Evolutionary conservation across 2,329 filamentous ascomycete species (phyloP).

Genomic region (Didymella pinodella): DNA sequence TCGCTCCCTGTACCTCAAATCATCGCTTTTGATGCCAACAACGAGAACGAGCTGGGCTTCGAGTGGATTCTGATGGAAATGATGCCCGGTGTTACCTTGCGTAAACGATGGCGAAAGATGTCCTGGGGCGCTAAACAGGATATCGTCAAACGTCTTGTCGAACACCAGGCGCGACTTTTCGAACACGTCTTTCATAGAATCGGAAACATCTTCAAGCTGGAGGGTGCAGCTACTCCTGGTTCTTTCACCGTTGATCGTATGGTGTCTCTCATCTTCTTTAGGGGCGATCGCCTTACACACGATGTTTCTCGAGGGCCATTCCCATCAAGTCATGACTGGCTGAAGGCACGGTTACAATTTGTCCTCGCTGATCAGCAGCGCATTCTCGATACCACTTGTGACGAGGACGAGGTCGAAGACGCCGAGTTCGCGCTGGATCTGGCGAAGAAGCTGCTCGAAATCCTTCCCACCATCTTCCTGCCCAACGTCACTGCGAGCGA

Average conservation of each 20-base stretch:
- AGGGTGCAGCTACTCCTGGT: too few species aligned
- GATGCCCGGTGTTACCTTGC: conserved; percentile 4
- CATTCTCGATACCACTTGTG: conserved; percentile 1
- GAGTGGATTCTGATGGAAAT: conserved; percentile 19
- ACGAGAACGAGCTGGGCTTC: conserved; percentile 14
- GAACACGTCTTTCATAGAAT: conserved; percentile 1
- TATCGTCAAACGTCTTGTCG: conserved; percentile 1
- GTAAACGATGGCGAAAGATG: conserved; percentile 14
- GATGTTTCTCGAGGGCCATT: conserved; percentile 8
- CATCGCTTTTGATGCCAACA: conserved; percentile 3
- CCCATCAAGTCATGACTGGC: conserved; percentile 8
- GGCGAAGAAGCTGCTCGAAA: conserved; percentile 3
- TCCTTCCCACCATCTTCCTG: conserved; percentile 16
- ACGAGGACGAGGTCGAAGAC: conserved; percentile 24
- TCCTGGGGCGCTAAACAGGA: conserved; percentile 12
- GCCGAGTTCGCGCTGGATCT: conserved; percentile 10
- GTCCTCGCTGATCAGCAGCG: conserved; percentile 8
- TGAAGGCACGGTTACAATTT: conserved; percentile 4
- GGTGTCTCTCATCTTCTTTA: conserved; percentile 2
- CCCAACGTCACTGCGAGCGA: not conserved
- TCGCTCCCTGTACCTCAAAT: conserved; percentile 6
- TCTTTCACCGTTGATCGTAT: not conserved
- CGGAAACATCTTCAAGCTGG: not conserved
- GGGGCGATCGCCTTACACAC: conserved; percentile 2
- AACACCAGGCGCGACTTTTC: conserved; percentile 2